Conservation (phyloP, 2,329 filamentous ascomycete species). For the Chrysosporium keratinophilum region DNA sequence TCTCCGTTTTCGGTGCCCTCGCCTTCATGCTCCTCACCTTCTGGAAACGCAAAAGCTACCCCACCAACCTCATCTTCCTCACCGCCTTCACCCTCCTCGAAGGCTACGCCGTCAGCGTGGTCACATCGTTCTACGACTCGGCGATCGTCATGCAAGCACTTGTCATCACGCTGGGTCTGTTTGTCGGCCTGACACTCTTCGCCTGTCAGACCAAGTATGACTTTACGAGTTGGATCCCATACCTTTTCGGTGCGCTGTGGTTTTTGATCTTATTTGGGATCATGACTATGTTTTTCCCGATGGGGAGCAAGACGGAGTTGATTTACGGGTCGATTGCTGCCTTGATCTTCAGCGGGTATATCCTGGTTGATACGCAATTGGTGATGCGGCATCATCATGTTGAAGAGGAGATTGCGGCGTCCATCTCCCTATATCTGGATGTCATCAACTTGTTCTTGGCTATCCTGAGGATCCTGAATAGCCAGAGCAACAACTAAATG, state of each 20-base stretch:
- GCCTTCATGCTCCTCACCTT: conserved; percentile 78
- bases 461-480: conserved; percentile 92
- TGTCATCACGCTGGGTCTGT: conserved; percentile 64
- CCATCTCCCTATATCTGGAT: conserved; percentile 90
- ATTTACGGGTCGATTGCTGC: conserved; percentile 72
- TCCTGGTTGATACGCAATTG: conserved; percentile 91
- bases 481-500: conserved; percentile 76
- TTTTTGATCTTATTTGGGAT: conserved; percentile 84
- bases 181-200: conserved; percentile 60
- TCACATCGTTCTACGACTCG: conserved; percentile 81
- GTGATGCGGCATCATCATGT: conserved; percentile 94
- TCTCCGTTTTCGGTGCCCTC: conserved; percentile 74
- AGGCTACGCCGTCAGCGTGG: conserved; percentile 84
- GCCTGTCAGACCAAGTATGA: conserved; percentile 97
- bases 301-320: conserved; percentile 70
- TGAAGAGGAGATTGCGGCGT: conserved; percentile 93
- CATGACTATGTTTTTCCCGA: conserved; percentile 80
- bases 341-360: conserved; percentile 86
- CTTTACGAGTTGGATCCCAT: conserved; percentile 95
- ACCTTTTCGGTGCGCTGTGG: conserved; percentile 86
- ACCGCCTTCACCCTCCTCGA: conserved; percentile 81
- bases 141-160: conserved; percentile 82
- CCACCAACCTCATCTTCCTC: conserved; percentile 88
- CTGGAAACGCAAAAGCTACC: conserved; percentile 94
- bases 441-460: conserved; percentile 95